These are phyloP conservation scores for Eimeria falciformis DNA, from an alignment of 169 alveolate species.

Conservation along the genomic window DNA sequence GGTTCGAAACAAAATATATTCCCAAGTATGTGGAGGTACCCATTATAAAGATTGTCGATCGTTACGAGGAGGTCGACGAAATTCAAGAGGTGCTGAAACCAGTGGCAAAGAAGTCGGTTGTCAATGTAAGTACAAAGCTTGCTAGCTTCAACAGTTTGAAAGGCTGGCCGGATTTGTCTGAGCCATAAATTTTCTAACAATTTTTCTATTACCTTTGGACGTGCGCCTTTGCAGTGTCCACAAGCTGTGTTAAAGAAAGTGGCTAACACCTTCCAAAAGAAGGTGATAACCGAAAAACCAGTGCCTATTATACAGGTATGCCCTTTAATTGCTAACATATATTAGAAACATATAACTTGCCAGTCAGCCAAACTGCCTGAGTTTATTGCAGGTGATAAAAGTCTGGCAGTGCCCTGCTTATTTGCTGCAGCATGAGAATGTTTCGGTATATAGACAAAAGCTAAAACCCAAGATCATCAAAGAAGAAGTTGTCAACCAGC, in stretches of 20 bases:
- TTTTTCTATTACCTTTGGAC: neutral
- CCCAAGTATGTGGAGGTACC: slow-evolving; percentile 70
- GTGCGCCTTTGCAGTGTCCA: neutral
- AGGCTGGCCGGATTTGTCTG: too few species aligned
- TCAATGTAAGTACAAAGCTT: neutral
- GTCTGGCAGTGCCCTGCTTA: neutral
- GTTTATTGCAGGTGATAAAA: too few species aligned
- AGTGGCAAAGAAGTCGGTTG: slow-evolving; percentile 17
- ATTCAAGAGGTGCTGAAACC: slow-evolving; percentile 56
- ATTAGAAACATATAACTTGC: too few species aligned
- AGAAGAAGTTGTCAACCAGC: neutral
- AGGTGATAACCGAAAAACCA: neutral
- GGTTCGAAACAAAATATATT: slow-evolving; percentile 44
- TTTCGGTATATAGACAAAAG: slow-evolving; percentile 13
- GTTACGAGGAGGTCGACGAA: slow-evolving; percentile 60
- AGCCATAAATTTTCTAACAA: too few species aligned
- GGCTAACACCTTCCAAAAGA: neutral
- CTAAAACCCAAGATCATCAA: slow-evolving; percentile 38
- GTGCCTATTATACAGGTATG: neutral
- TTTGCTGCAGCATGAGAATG: slow-evolving; percentile 39
- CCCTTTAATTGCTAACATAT: neutral
- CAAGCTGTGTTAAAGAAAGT: neutral
- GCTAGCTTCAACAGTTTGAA: neutral
- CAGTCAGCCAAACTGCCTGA: neutral
- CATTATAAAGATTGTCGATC: slow-evolving; percentile 54